These are phyloP conservation scores for Phyllosticta capitalensis DNA, from an alignment of 2,329 filamentous ascomycete genomes.

Conservation along the genomic window DNA sequence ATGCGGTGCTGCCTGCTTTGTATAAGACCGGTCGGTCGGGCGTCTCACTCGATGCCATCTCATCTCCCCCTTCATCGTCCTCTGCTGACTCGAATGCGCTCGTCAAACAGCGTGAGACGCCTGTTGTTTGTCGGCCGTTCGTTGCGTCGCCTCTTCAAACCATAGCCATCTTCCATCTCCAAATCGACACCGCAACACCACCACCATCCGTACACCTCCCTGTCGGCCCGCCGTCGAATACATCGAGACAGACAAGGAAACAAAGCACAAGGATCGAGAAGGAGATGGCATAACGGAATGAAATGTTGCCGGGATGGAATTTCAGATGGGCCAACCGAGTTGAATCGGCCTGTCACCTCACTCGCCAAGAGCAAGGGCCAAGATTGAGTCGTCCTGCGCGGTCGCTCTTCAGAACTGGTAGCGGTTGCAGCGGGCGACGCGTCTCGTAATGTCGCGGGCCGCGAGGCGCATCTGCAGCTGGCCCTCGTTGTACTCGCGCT, in stretches of 20 bases:
- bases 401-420: slow-evolving; percentile 6
- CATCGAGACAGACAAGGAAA: not conserved
- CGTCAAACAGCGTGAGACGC: not conserved
- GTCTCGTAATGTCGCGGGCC: slow-evolving; percentile 7
- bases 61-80: not conserved
- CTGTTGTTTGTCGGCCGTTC: not conserved
- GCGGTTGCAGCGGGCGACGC: slow-evolving; percentile 11
- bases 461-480: slow-evolving; percentile 11
- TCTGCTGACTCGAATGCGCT: not conserved
- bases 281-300: not conserved
- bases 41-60: not conserved
- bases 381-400: not conserved
- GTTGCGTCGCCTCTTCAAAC: too few species aligned
- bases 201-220: not conserved
- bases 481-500: slow-evolving; percentile 12
- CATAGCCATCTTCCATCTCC: not conserved
- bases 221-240: not conserved
- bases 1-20: not conserved
- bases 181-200: not conserved
- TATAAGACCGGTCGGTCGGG: not conserved
- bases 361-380: not conserved
- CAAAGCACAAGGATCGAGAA: not conserved
- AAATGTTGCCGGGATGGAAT: not conserved
- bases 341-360: not conserved
- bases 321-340: not conserved